Base-by-base conservation (phyloP, 345 rosid genomes). In the Abelmoschus esculentus region DNA sequence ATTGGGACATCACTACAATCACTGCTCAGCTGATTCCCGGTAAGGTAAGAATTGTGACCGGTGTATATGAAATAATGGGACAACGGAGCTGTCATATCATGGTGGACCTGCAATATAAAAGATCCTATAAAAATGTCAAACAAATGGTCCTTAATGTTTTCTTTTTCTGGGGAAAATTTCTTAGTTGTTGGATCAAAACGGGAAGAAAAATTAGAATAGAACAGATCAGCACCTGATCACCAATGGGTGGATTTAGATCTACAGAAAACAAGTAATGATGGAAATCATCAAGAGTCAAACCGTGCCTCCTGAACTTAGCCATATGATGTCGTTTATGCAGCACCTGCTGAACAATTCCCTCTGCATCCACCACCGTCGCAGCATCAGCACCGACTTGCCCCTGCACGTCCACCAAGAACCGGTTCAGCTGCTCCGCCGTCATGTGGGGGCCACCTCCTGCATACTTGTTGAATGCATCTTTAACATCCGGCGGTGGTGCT, bases 11-110 rank as follows among this genome's bases (percentile, higher is more conserved):
- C 98, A 63, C 98, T 96, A 80, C 97, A 90, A 26, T 92, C 93
- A 73, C 99, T 96, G 75, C 88, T 92, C 6, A 96, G 92, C 69
- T 96, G 98, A 63, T 92, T 96, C 49, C 98, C 96, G 0, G 98
- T 92, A 76, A 96, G 81, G 72, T 96, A 96, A 0, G 97, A 92
- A 75, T 92, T 96, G 74, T 92, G 99, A 26, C 98, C 97, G 11
- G 98, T 92, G 75, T 71, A 87, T 72, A 96, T 89, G 84, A 85
- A 90, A 75, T 92, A 92, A 83, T 89, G 93, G 1, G 97, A 92
- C 81, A 96, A 53, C 5, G 97, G 96, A 73, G 92, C 93, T 40
- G 72, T 80, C 97, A 92, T 96, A 22, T 87, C 88, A 26, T 90
- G 92, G 38, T 85, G 97, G 63, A 90, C 98, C 98, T 96, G 90